Percentiles rank a stretch among this genome's conserved stretches.
Evolutionary conservation across 1,284 basidiomycete species (phyloP).

Genomic region (Sphagnurus paluster): DNA sequence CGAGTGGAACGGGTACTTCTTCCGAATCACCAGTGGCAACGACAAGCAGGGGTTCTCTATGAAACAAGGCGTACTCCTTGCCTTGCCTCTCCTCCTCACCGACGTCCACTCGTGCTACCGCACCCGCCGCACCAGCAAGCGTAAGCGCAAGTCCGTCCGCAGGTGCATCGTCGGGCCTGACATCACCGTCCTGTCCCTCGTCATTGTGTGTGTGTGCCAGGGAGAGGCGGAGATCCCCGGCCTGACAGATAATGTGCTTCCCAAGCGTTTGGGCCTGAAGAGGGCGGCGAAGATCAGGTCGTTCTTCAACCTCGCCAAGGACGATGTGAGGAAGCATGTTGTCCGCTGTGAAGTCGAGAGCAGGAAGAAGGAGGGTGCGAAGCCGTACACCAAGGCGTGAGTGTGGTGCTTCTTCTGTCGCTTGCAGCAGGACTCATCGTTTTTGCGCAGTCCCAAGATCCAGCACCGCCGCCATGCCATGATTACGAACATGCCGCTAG

Average conservation of each 20-base stretch:
- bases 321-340: slow-evolving; percentile 98
- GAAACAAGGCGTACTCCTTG: slow-evolving; percentile 98
- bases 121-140: slow-evolving; percentile 89
- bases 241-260: slow-evolving; percentile 90
- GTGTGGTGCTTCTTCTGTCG: slow-evolving; percentile 37
- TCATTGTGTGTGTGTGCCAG: slow-evolving; percentile 99
- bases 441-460: no score
- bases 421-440: no score
- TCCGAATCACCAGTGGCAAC: slow-evolving; percentile 97
- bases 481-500: no score
- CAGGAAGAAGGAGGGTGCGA: slow-evolving; percentile 89
- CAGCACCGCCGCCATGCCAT: no score
- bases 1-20: slow-evolving; percentile 97
- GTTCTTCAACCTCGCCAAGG: slow-evolving; percentile 98
- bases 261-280: slow-evolving; percentile 96
- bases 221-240: slow-evolving; percentile 92
- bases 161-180: slow-evolving; percentile 98
- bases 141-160: slow-evolving; percentile 98
- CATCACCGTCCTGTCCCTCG: slow-evolving; percentile 92
- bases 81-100: slow-evolving; percentile 87
- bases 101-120: slow-evolving; percentile 99
- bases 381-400: slow-evolving; percentile 97
- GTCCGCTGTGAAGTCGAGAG: slow-evolving; percentile 90
- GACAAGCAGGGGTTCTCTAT: slow-evolving; percentile 98
- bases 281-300: slow-evolving; percentile 93